phyloP scores from a whole-genome alignment of 169 alveolate species.

The Plasmodium coatneyi region DNA sequence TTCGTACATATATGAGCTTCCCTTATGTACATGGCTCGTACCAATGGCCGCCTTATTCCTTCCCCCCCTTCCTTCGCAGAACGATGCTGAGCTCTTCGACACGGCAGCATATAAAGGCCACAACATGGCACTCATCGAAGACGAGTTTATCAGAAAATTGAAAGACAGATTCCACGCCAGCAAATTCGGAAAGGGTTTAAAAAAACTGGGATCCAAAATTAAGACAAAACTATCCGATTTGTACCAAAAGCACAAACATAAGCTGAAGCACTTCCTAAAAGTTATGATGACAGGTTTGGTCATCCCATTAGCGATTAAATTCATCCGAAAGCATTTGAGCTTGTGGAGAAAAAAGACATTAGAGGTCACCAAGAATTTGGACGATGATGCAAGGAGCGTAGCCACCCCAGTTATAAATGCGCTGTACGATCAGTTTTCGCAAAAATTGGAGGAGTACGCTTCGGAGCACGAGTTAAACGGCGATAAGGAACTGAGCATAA shows the following conservation, averaged over 20 bases:
- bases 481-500: neutral
- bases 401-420: conserved; percentile 47
- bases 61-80: conserved; percentile 5
- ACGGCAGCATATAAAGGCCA: conserved; percentile 22
- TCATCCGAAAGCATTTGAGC: conserved; percentile 15
- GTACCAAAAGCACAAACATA: conserved; percentile 51
- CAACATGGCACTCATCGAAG: conserved; percentile 48
- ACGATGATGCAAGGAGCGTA: conserved; percentile 19
- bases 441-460: conserved; percentile 35
- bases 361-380: conserved; percentile 39
- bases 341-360: conserved; percentile 40
- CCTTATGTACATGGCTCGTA: neutral
- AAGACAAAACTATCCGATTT: conserved; percentile 20
- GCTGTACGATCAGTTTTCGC: conserved; percentile 12
- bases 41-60: neutral
- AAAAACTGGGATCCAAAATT: conserved; percentile 13
- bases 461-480: neutral
- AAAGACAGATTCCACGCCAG: conserved; percentile 46
- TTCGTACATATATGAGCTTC: neutral
- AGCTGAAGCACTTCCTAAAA: conserved; percentile 29
- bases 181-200: conserved; percentile 45
- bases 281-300: conserved; percentile 25
- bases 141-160: conserved; percentile 43
- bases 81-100: conserved; percentile 67
- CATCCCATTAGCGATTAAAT: conserved; percentile 38